phyloP scores from a whole-genome alignment of 352 stramenopile genomes.

The Pythium periplocum region DNA sequence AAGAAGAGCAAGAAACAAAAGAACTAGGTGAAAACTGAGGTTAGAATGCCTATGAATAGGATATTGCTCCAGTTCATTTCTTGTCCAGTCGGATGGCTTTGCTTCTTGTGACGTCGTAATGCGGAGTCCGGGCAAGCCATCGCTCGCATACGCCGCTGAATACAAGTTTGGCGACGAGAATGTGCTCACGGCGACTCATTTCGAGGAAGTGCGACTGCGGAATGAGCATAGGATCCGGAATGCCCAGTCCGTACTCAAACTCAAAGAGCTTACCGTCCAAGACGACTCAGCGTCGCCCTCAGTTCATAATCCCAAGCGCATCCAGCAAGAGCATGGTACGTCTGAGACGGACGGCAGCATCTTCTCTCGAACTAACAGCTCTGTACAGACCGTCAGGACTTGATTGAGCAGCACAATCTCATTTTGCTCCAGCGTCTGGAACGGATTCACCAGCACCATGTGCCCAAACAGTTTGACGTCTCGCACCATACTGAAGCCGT shows the following conservation, averaged over 20 bases:
- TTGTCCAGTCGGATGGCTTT: too few relatives aligned
- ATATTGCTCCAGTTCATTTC: too few relatives aligned
- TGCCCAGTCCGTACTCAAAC: slow-evolving; percentile 32
- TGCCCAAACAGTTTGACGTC: slow-evolving; percentile 58
- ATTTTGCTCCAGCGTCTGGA: slow-evolving; percentile 43
- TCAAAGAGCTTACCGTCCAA: slow-evolving; percentile 22
- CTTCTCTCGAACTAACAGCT: neutral
- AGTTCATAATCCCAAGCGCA: slow-evolving; percentile 46
- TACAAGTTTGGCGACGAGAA: slow-evolving; percentile 67
- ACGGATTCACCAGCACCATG: slow-evolving; percentile 34
- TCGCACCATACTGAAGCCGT: slow-evolving; percentile 44
- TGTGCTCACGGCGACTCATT: slow-evolving; percentile 41
- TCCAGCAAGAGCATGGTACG: slow-evolving; percentile 56
- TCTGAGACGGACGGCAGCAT: neutral
- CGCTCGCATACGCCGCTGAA: slow-evolving; percentile 50
- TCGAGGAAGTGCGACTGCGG: slow-evolving; percentile 39
- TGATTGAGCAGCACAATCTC: slow-evolving; percentile 48
- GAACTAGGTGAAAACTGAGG: too few relatives aligned
- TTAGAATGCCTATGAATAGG: too few relatives aligned
- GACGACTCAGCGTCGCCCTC: slow-evolving; percentile 15
- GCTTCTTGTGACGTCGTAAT: slow-evolving; percentile 13
- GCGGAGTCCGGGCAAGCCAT: slow-evolving; percentile 35
- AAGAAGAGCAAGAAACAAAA: too few relatives aligned
- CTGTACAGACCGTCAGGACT: slow-evolving; percentile 32
- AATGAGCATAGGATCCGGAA: slow-evolving; percentile 43